A percentile compares a stretch with the other conserved stretches of the same genome.
phyloP scores from a whole-genome alignment of 306 rosid species.

The Quillaja saponaria region DNA sequence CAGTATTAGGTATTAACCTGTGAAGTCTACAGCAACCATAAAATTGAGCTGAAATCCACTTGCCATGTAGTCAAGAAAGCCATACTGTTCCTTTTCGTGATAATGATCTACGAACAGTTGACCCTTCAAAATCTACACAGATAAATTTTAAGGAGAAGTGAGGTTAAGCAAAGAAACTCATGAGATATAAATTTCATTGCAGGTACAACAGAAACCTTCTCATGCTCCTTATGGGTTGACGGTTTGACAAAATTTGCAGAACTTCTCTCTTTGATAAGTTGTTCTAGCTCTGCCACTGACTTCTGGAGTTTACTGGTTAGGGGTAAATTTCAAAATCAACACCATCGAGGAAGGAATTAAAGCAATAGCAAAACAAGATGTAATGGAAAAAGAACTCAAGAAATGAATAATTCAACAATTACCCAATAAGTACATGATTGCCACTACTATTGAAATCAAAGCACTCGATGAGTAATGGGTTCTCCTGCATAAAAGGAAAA shows the following conservation, averaged over 20 bases:
- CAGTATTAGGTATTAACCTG: conserved; percentile 41
- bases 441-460: conserved; percentile 86
- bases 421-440: conserved; percentile 78
- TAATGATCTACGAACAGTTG: conserved; percentile 76
- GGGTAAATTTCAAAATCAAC: conserved; percentile 20
- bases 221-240: conserved; percentile 42
- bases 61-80: conserved; percentile 83
- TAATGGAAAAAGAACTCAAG: neutral
- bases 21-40: conserved; percentile 94
- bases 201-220: conserved; percentile 53
- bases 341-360: too few relatives aligned
- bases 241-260: conserved; percentile 53
- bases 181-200: conserved; percentile 2
- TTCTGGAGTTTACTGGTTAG: conserved; percentile 61
- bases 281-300: conserved; percentile 71
- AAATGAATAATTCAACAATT: conserved; percentile 27
- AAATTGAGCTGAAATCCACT: conserved; percentile 87
- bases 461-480: conserved; percentile 78
- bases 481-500: conserved; percentile 50
- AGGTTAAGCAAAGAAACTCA: conserved; percentile 1
- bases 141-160: conserved; percentile 21
- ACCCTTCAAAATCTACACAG: conserved; percentile 61
- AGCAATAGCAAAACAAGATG: neutral
- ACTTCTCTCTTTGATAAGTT: conserved; percentile 42
- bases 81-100: conserved; percentile 62